Percentiles rank a stretch among this genome's conserved stretches.
Evolutionary conservation across 441 rosid species (phyloP).

Genomic region (Populus hybrid): DNA sequence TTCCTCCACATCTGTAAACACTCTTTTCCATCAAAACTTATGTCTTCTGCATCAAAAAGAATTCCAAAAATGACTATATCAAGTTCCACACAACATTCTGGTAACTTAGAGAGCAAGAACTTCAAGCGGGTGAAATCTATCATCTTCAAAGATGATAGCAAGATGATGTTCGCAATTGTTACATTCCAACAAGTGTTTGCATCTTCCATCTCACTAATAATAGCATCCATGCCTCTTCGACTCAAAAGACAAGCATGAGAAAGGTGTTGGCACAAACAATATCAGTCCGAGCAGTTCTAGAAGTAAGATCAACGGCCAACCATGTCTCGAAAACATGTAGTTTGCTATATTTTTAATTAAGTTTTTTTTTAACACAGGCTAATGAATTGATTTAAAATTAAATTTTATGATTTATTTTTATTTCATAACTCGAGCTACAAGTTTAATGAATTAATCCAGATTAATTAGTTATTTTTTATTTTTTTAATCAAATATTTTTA

Average conservation of each 20-base stretch:
- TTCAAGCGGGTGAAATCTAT: constrained; percentile 45
- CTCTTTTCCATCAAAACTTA: constrained; percentile 42
- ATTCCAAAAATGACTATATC: constrained; percentile 69
- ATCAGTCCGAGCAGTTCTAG: constrained; percentile 41
- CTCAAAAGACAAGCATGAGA: constrained; percentile 63
- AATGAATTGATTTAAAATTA: too few relatives aligned
- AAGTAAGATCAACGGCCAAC: constrained; percentile 46
- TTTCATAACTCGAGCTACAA: too few relatives aligned
- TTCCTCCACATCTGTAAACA: constrained; percentile 51
- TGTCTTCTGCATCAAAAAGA: constrained; percentile 40
- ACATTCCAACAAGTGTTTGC: constrained; percentile 47
- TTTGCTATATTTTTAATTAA: constrained; percentile 26
- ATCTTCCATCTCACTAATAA: constrained; percentile 51
- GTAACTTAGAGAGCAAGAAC: constrained; percentile 30
- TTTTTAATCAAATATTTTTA: too few relatives aligned
- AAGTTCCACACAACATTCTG: constrained; percentile 36
- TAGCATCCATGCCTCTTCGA: constrained; percentile 50
- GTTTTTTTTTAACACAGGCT: neutral
- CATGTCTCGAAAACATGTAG: constrained; percentile 68
- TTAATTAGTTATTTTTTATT: too few relatives aligned
- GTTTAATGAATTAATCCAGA: too few relatives aligned
- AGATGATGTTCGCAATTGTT: constrained; percentile 43
- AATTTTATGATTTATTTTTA: too few relatives aligned
- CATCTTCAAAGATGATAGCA: constrained; percentile 56
- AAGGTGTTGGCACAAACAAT: constrained; percentile 60